Percentiles rank a stretch among this genome's conserved stretches.
phyloP scores from a whole-genome alignment of 2,329 filamentous ascomycete species.

The Alternaria atra region DNA sequence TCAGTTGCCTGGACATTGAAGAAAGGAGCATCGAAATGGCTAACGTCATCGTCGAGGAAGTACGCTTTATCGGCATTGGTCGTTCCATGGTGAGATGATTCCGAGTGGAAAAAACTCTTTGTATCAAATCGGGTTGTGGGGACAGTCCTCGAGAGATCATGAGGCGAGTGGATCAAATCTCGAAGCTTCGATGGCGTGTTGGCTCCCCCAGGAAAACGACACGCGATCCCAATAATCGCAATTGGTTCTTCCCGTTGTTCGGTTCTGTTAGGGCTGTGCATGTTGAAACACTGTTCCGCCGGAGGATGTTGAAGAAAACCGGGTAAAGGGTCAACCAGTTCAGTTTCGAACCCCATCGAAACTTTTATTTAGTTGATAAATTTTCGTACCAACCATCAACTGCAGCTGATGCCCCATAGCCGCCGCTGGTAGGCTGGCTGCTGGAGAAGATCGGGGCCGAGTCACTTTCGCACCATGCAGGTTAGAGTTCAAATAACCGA shows the following conservation, averaged over 20 bases:
- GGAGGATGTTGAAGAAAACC: too few relatives aligned
- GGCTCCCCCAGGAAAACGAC: constrained; percentile 47
- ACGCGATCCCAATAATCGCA: constrained; percentile 50
- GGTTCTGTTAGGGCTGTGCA: neutral
- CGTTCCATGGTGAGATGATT: constrained; percentile 41
- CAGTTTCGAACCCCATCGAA: too few relatives aligned
- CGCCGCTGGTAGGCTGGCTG: neutral
- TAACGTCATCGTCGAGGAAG: constrained; percentile 24
- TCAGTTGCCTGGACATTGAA: constrained; percentile 41
- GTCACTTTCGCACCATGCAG: neutral
- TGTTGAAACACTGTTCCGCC: neutral
- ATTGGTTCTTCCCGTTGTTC: constrained; percentile 27
- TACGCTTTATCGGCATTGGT: constrained; percentile 37
- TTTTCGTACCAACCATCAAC: too few relatives aligned
- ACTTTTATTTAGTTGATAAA: too few relatives aligned
- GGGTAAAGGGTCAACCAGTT: too few relatives aligned
- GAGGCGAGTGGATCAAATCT: constrained; percentile 40
- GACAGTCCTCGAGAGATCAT: constrained; percentile 39
- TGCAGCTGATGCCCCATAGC: neutral
- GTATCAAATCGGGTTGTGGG: constrained; percentile 42
- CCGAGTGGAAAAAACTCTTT: constrained; percentile 35
- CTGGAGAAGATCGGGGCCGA: constrained; percentile 4
- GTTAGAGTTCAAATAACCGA: too few relatives aligned
- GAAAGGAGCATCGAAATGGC: constrained; percentile 45
- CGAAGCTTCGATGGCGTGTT: constrained; percentile 45